A percentile compares a stretch with the other conserved stretches of the same genome.
These are phyloP conservation scores for Starmerella vaccinii DNA, from an alignment of 805 yeast species.

Conservation along the genomic window DNA sequence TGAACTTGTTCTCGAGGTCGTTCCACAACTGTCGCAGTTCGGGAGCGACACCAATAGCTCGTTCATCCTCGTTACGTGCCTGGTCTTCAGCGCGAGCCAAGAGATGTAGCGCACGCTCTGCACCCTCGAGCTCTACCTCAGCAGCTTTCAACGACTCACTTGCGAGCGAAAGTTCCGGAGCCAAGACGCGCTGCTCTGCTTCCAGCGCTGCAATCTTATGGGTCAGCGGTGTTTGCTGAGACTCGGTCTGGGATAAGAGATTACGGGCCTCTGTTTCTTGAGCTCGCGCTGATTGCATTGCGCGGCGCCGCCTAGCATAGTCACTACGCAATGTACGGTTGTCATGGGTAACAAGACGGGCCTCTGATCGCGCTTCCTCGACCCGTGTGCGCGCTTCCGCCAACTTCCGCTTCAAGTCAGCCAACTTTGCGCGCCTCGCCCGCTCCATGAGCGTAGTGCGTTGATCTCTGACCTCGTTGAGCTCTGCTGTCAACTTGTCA, in stretches of 20 bases:
- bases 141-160: constrained; percentile 5
- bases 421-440: constrained; percentile 11
- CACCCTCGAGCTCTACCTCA: background rate
- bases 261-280: constrained; percentile 16
- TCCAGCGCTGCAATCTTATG: constrained; percentile 12
- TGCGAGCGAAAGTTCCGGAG: constrained; percentile 20
- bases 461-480: constrained; percentile 10
- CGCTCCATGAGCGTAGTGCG: constrained; percentile 6
- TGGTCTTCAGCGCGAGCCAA: constrained; percentile 13
- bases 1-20: constrained; percentile 10
- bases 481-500: constrained; percentile 5
- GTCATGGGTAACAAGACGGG: constrained; percentile 8
- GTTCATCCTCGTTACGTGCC: background rate
- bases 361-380: constrained; percentile 5
- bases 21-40: constrained; percentile 11
- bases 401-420: constrained; percentile 1
- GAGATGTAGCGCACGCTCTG: constrained; percentile 4
- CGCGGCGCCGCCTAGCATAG: constrained; percentile 20
- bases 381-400: constrained; percentile 10
- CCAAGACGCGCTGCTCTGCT: constrained; percentile 17
- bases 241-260: constrained; percentile 7
- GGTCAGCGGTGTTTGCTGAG: constrained; percentile 15
- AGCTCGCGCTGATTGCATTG: constrained; percentile 14
- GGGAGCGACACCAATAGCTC: background rate
- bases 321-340: constrained; percentile 13